A percentile compares a stretch with the other conserved stretches of the same genome.
Evolutionary conservation across 2,329 filamentous ascomycete genomes (phyloP).

Genomic region (Allantophomopsis cytisporea): DNA sequence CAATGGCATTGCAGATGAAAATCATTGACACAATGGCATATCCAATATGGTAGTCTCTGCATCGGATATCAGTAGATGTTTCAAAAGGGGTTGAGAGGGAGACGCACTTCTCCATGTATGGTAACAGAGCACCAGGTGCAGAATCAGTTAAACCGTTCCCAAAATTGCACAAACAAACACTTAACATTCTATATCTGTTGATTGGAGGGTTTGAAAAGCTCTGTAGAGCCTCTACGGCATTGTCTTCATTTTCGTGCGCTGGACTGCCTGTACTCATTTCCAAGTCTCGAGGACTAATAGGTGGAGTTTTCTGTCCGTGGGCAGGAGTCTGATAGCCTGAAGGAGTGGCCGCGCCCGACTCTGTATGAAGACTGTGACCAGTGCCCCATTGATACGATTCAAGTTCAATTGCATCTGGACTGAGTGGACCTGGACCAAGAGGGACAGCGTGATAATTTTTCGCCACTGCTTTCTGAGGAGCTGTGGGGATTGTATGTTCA

Average conservation of each 20-base stretch:
- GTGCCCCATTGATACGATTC: constrained; percentile 11
- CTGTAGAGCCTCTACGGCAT: constrained; percentile 33
- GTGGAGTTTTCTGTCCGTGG: too few relatives aligned
- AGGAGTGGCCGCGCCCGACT: constrained; percentile 8
- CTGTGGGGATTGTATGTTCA: constrained; percentile 6
- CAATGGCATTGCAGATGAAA: constrained; percentile 65
- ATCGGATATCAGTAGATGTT: constrained; percentile 2
- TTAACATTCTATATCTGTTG: constrained; percentile 57
- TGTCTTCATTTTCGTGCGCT: constrained; percentile 12
- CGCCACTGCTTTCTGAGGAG: constrained; percentile 15
- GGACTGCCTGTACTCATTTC: constrained; percentile 42
- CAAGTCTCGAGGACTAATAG: constrained; percentile 2
- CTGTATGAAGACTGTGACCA: constrained; percentile 8
- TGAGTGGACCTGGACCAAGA: constrained; percentile 1
- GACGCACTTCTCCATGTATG: constrained; percentile 56
- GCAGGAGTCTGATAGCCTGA: constrained; percentile 12
- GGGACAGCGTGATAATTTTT: constrained; percentile 16
- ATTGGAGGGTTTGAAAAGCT: constrained; percentile 46
- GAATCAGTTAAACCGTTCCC: constrained; percentile 62
- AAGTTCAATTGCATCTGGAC: constrained; percentile 12
- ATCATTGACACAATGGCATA: constrained; percentile 72
- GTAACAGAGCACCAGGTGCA: constrained; percentile 65
- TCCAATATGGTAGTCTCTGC: constrained; percentile 54
- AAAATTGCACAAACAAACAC: constrained; percentile 52
- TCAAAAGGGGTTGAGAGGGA: constrained; percentile 1